Base-by-base conservation (phyloP, 108 stramenopile genomes). In the Nitzschia sp. region DNA sequence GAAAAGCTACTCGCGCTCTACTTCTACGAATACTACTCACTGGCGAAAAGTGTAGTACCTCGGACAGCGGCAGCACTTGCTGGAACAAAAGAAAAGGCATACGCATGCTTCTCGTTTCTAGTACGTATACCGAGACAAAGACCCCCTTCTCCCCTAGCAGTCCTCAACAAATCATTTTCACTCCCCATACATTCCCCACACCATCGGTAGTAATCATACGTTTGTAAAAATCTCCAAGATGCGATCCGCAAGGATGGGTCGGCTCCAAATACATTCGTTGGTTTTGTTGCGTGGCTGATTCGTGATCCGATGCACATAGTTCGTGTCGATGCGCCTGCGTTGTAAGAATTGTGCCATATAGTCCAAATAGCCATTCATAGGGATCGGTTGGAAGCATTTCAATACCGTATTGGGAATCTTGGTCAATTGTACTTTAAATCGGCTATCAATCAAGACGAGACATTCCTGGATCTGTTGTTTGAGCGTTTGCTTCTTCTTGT, bases 141-240 rank as follows among this genome's bases (percentile, higher is more conserved):
- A n/a, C n/a, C n/a, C n/a, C n/a, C n/a, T n/a, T n/a, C n/a, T n/a
- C n/a, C n/a, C n/a, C n/a, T n/a, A n/a, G n/a, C n/a, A n/a, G n/a
- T n/a, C n/a, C n/a, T n/a, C 61, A 64, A 66, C 28, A 73, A 55
- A 30, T 66, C 54, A 32, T 66, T 29, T 18, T 27, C 55, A 11
- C 30, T 35, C n/a, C 53, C 59, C 54, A 71, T 64, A 30, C 75
- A 76, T 0, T 35, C 5, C 28, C 71, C 32, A 23, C 75, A 76
- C 63, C 66, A 76, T 1, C 38, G 68, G 57, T 64, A 71, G 35
- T 71, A 71, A 23, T 33, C 62, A 54, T 70, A 27, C 19, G 23
- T 34, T 21, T 64, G 3, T 42, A 76, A n/a, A n/a, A 56, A 76
- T 45, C 29, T 68, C 21, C 2, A 31, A 21, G 3, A 76, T 70